Percentiles rank a stretch among this genome's conserved stretches.
Conservation (phyloP, 2,329 filamentous ascomycete species). For the Cryphonectria carpinicola region DNA sequence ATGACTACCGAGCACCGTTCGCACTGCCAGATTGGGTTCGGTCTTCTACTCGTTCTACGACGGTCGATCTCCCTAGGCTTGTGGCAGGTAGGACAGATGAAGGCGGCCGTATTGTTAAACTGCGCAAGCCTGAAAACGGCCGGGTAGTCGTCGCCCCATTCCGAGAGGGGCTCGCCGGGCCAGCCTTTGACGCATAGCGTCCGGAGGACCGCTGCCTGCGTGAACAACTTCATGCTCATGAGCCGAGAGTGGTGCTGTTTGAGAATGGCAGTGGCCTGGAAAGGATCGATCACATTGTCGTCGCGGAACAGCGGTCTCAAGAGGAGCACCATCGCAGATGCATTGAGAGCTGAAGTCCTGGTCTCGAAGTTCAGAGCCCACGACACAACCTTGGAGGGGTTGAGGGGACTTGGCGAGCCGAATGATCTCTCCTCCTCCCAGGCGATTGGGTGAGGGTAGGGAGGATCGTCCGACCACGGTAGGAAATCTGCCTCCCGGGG, state of each 20-base stretch:
- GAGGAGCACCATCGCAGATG: slow-evolving; percentile 64
- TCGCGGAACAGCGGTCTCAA: slow-evolving; percentile 61
- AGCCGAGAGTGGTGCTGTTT: slow-evolving; percentile 64
- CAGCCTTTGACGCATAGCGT: slow-evolving; percentile 64
- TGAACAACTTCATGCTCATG: slow-evolving; percentile 61
- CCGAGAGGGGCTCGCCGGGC: slow-evolving; percentile 51
- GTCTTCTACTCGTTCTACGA: slow-evolving; percentile 12
- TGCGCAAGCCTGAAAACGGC: slow-evolving; percentile 59
- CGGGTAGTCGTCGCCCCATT: slow-evolving; percentile 60
- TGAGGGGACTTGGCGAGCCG: slow-evolving; percentile 46
- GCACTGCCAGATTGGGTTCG: slow-evolving; percentile 57
- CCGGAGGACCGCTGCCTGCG: slow-evolving; percentile 63
- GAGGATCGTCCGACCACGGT: slow-evolving; percentile 60
- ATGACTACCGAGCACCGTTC: slow-evolving; percentile 57
- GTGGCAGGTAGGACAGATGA: slow-evolving; percentile 59
- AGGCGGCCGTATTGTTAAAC: slow-evolving; percentile 56
- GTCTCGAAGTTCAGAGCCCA: slow-evolving; percentile 61
- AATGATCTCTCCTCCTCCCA: slow-evolving; percentile 22
- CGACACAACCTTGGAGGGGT: slow-evolving; percentile 58
- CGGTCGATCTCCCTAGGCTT: slow-evolving; percentile 57
- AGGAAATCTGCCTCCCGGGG: slow-evolving; percentile 61
- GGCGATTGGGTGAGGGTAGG: slow-evolving; percentile 53
- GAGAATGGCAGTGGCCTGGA: slow-evolving; percentile 60
- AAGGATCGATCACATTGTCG: slow-evolving; percentile 55
- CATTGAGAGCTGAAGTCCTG: slow-evolving; percentile 59